Conservation (phyloP, 2,329 filamentous ascomycete species). For the Ilyonectria mors-panacis region DNA sequence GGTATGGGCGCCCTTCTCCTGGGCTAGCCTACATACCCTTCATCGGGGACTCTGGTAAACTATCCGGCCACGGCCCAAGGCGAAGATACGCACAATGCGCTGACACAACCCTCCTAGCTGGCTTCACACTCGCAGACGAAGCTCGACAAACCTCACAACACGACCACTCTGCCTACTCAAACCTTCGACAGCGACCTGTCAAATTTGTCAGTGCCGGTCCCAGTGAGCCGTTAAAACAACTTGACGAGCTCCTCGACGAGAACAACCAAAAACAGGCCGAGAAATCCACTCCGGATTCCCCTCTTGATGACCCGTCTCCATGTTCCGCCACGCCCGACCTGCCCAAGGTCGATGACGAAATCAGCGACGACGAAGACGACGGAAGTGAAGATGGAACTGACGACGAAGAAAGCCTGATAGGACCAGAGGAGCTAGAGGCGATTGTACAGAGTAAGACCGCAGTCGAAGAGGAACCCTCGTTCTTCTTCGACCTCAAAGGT, state of each 20-base stretch:
- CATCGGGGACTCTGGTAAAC: constrained; percentile 35
- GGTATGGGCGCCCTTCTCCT: constrained; percentile 27
- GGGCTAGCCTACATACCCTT: constrained; percentile 21
- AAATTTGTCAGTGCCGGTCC: constrained; percentile 68
- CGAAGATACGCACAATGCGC: not conserved
- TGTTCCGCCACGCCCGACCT: not conserved
- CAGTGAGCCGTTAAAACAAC: constrained; percentile 64
- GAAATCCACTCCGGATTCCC: not conserved
- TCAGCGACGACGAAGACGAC: not conserved
- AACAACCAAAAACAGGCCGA: constrained; percentile 3
- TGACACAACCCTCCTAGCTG: constrained; percentile 36
- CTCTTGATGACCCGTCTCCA: not conserved
- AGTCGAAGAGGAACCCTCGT: constrained; percentile 38
- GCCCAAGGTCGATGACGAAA: constrained; percentile 1
- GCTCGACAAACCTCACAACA: constrained; percentile 65
- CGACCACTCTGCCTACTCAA: constrained; percentile 58
- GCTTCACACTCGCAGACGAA: constrained; percentile 60
- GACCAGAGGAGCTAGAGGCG: constrained; percentile 42
- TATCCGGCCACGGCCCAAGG: not conserved
- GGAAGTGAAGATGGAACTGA: constrained; percentile 1
- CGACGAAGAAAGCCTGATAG: constrained; percentile 29
- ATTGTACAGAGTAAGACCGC: constrained; percentile 31
- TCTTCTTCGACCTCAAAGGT: constrained; percentile 58
- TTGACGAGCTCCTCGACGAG: constrained; percentile 49
- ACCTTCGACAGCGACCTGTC: constrained; percentile 65